Base-by-base conservation (phyloP, 1,284 basidiomycete species). In the Ganoderma resinaceum region DNA sequence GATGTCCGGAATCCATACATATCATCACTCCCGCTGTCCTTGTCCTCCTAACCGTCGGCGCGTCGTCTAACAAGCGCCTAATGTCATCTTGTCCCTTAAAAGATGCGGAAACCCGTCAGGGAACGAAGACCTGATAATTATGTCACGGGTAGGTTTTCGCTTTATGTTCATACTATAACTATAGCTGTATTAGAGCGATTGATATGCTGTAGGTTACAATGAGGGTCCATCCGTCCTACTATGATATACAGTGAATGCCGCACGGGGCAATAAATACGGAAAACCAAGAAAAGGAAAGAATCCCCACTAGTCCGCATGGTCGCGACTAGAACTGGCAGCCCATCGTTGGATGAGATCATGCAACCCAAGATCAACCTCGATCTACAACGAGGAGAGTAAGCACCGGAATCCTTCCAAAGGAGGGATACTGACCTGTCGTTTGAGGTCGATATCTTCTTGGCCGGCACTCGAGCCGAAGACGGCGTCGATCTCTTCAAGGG, bases 401-500 rank as follows among this genome's bases (percentile, higher is more conserved):
- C 5, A 16, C 12, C 6, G 59, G 14, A 52, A 33, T 46, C 35
- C 29, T 20, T n/a, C n/a, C 59, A 18, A 8, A n/a, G 35, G 38
- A 57, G 60, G 59, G 58, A 11, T 37, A 73, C 82, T 14, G 52
- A 89, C 89, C 84, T 89, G 83, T 20, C 72, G 75, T 70, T 84
- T 86, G 65, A 87, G 68, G 16, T 76, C 74, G 6, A 75, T 76
- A 72, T 93, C 91, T 66, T 90, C 87, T 53, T 73, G 79, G 0
- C 86, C 89, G 12, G 83, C 87, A n/a, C 84, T 82, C 1, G 87
- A 86, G 46, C 81, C 82, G 74, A 93, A 93, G 11, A 92, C 80
- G 9, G 79, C 82, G 74, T 95, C 94, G 63, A 94, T 89, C 77
- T 94, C 92, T 73, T 95, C 93, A 1, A 95, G 80, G 12, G 92